These are phyloP conservation scores for Amyloporia xantha DNA, from an alignment of 768 basidiomycete genomes.

Conservation along the genomic window DNA sequence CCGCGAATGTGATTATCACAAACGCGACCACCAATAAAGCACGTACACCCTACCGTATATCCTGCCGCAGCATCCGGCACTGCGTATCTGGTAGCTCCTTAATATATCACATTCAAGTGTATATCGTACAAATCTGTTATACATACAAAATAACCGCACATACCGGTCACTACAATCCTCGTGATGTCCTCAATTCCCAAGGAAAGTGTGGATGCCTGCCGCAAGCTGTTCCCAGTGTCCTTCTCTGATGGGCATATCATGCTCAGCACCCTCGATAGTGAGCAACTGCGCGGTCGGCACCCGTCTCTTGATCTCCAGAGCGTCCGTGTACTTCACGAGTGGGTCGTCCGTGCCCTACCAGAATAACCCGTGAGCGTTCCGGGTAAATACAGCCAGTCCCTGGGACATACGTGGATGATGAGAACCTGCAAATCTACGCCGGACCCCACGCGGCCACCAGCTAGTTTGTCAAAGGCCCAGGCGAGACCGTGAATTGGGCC, in stretches of 20 bases:
- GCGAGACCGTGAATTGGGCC: constrained; percentile 23
- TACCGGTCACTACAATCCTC: too few species aligned
- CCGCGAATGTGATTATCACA: constrained; percentile 2
- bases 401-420: constrained; percentile 14
- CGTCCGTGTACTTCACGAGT: constrained; percentile 49
- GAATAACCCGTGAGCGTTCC: not conserved
- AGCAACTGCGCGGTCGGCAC: constrained; percentile 42
- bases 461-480: constrained; percentile 18
- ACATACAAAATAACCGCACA: too few species aligned
- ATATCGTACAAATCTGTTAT: too few species aligned
- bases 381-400: not conserved
- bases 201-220: constrained; percentile 11
- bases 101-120: too few species aligned
- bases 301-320: constrained; percentile 38
- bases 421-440: constrained; percentile 9
- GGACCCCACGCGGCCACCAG: not conserved
- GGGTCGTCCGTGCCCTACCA: constrained; percentile 52
- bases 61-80: too few species aligned
- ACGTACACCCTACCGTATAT: not conserved
- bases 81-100: too few species aligned
- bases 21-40: too few species aligned
- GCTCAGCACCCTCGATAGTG: constrained; percentile 43
- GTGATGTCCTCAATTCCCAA: constrained; percentile 2
- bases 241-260: constrained; percentile 31
- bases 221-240: constrained; percentile 16